phyloP scores from a whole-genome alignment of 2,329 filamentous ascomycete genomes.

The Pseudovirgaria hyperparasitica region DNA sequence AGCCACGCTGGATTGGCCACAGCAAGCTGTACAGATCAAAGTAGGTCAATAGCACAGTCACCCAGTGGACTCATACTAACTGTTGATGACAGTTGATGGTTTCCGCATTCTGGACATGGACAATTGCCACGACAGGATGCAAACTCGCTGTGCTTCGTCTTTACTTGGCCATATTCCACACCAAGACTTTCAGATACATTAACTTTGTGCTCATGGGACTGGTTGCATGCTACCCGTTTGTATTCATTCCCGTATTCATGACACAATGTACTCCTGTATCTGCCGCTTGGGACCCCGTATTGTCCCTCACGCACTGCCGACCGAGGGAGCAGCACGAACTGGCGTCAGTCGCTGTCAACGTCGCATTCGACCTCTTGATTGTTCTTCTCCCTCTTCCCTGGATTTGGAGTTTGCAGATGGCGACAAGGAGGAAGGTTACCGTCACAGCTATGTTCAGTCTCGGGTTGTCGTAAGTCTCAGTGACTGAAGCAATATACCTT shows the following conservation, averaged over 20 bases:
- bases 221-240: background rate
- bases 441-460: slow-evolving; percentile 4
- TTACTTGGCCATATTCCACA: slow-evolving; percentile 3
- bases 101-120: slow-evolving; percentile 3
- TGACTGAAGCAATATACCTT: background rate
- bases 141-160: slow-evolving; percentile 4
- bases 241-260: slow-evolving; percentile 3
- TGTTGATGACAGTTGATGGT: slow-evolving; percentile 1
- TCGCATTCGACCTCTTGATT: slow-evolving; percentile 3
- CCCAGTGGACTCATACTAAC: background rate
- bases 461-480: slow-evolving; percentile 4
- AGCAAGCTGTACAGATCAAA: slow-evolving; percentile 1
- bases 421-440: slow-evolving; percentile 4
- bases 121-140: slow-evolving; percentile 2
- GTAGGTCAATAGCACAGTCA: background rate
- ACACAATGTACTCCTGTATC: slow-evolving; percentile 2
- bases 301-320: slow-evolving; percentile 1
- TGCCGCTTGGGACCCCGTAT: slow-evolving; percentile 2
- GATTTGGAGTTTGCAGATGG: slow-evolving; percentile 3
- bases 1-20: background rate
- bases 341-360: slow-evolving; percentile 2
- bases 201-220: background rate
- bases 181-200: background rate
- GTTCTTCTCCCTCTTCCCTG: slow-evolving; percentile 4
- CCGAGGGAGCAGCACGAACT: slow-evolving; percentile 1